A percentile compares a stretch with the other conserved stretches of the same genome.
These are phyloP conservation scores for Candida insectorum DNA, from an alignment of 805 yeast species.

Conservation along the genomic window DNA sequence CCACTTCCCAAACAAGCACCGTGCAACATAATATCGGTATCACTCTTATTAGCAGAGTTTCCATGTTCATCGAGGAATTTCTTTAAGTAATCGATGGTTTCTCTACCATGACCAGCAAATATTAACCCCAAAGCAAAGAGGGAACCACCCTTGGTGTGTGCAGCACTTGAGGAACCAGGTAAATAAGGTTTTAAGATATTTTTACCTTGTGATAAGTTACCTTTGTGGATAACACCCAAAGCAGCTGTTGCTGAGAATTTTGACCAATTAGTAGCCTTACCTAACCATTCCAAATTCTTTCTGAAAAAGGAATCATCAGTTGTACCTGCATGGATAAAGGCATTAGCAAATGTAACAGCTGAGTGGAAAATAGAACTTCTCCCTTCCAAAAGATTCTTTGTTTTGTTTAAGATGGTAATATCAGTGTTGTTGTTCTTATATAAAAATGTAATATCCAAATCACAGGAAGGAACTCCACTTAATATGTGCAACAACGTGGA, in stretches of 20 bases:
- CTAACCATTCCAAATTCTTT: conserved; percentile 90
- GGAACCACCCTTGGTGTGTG: conserved; percentile 94
- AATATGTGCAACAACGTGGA: conserved; percentile 63
- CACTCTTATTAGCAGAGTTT: conserved; percentile 61
- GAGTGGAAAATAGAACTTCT: conserved; percentile 92
- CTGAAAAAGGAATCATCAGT: conserved; percentile 92
- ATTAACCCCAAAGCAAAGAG: conserved; percentile 89
- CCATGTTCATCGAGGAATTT: conserved; percentile 65
- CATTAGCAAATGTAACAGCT: conserved; percentile 92
- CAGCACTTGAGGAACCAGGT: conserved; percentile 76
- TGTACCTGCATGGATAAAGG: conserved; percentile 94
- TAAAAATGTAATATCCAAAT: conserved; percentile 83
- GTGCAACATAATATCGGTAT: conserved; percentile 80
- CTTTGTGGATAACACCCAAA: conserved; percentile 93
- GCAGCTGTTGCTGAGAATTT: conserved; percentile 98
- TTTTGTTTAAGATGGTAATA: conserved; percentile 70
- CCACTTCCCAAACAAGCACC: conserved; percentile 96
- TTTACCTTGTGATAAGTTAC: conserved; percentile 88
- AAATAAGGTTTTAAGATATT: conserved; percentile 84
- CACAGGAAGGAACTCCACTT: conserved; percentile 92
- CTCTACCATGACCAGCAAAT: conserved; percentile 94
- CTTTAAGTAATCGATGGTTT: conserved; percentile 75
- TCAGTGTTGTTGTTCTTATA: conserved; percentile 87
- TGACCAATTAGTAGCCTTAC: conserved; percentile 98
- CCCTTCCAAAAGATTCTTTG: conserved; percentile 82